Evolutionary conservation across 2,329 filamentous ascomycete species (phyloP).

Genomic region (Pyrenophora teres): DNA sequence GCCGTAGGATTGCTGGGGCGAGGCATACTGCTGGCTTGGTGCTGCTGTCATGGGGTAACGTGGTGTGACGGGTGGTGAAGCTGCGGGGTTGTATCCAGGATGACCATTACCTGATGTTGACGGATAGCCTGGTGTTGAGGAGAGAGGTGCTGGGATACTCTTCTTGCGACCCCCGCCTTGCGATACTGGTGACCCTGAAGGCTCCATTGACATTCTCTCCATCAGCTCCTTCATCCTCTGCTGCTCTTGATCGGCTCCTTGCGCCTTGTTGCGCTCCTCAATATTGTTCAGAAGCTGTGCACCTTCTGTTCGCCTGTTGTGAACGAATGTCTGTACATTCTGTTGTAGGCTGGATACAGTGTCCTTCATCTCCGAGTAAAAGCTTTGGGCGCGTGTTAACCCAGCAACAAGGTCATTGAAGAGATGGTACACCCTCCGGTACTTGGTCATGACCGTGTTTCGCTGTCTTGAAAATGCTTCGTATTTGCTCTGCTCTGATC

Average conservation of each 20-base stretch:
- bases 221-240: constrained; percentile 86
- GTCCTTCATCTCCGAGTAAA: constrained; percentile 95
- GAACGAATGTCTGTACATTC: constrained; percentile 97
- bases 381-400: constrained; percentile 83
- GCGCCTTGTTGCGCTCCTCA: constrained; percentile 74
- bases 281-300: constrained; percentile 88
- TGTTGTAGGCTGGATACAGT: constrained; percentile 89
- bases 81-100: constrained; percentile 58
- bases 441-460: constrained; percentile 78
- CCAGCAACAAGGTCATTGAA: constrained; percentile 89
- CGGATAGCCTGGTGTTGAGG: constrained; percentile 39
- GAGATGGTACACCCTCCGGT: constrained; percentile 89
- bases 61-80: constrained; percentile 54
- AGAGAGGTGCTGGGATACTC: constrained; percentile 50
- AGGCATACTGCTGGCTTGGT: constrained; percentile 39
- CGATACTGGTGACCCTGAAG: constrained; percentile 43
- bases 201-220: constrained; percentile 91
- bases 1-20: constrained; percentile 36
- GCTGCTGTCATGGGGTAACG: constrained; percentile 49
- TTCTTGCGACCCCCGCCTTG: constrained; percentile 36
- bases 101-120: constrained; percentile 38
- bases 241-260: constrained; percentile 78
- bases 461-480: constrained; percentile 84
- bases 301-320: constrained; percentile 89
- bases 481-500: constrained; percentile 93